Base-by-base conservation (phyloP, 805 yeast species). In the Kazachstania psychrophila region DNA sequence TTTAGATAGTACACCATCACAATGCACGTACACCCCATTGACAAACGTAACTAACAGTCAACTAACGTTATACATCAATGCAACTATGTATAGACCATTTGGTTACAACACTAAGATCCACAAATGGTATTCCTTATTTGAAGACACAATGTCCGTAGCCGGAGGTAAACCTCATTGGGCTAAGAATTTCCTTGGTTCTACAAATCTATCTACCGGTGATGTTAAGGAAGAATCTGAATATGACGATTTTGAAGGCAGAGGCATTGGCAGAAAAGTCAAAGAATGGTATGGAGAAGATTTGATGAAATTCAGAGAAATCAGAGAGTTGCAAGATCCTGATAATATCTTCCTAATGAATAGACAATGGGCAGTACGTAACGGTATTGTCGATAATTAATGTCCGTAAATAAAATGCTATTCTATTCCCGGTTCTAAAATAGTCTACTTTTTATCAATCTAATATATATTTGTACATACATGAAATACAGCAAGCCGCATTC, bases 121-220 rank as follows among this genome's bases (percentile, higher is more conserved):
- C 31, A 70, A 75, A 46, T 89, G 96, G 96, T 89, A 73, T 61
- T 71, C 72, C 34, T 66, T 69, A n/a, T 89, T 89, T 59, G 98
- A 89, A 61, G 72, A 73, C 36, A 73, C 85, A 2, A 66, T 88
- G 69, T 70, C 69, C 34, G 76, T 74, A 19, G 87, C 81, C 20
- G 87, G 82, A 25, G 98, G 98, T 30, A 83, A 78, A 57, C 98
- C 98, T 2, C 98, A 89, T 60, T 89, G 98, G 98, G 98, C 98
- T 13, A 89, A 89, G 67, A 88, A 87, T 60, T 89, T 86, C 58
- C 66, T 83, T 39, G 94, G 95, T 1, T 63, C 72, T 3, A 49
- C 54, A 2, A 58, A 63, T 10, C 47, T 56, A 48, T 57, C 60
- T 6, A 52, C 53, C 6, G 48, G 58, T 32, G 41, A 57, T 44